A percentile compares a stretch with the other conserved stretches of the same genome.
Evolutionary conservation across 2,329 filamentous ascomycete species (phyloP).

Genomic region (Karstenula rhodostoma): DNA sequence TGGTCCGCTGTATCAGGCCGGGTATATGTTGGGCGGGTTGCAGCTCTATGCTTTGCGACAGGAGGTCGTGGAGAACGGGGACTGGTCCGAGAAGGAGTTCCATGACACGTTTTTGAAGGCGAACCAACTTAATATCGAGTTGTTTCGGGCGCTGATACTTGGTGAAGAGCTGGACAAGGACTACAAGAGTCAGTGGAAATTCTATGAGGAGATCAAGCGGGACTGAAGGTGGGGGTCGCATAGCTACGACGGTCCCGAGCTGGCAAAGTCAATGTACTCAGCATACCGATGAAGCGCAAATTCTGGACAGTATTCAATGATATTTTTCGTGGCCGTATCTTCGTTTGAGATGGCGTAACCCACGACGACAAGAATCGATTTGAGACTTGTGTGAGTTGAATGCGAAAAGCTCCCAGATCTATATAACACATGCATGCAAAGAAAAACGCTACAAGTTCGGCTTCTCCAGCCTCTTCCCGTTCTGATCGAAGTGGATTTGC

Average conservation of each 20-base stretch:
- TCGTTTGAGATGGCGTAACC: too few relatives aligned
- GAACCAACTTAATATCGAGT: constrained; percentile 64
- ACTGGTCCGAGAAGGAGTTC: constrained; percentile 62
- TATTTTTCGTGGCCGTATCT: too few relatives aligned
- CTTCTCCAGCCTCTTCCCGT: constrained; percentile 27
- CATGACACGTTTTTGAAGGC: constrained; percentile 62
- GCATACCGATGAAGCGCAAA: too few relatives aligned
- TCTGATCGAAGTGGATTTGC: constrained; percentile 59
- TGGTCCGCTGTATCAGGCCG: constrained; percentile 66
- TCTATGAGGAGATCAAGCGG: constrained; percentile 15
- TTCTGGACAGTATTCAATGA: too few relatives aligned
- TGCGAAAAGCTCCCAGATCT: background rate
- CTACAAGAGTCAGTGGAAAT: constrained; percentile 61
- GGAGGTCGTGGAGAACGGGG: constrained; percentile 56
- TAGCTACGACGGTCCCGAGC: too few relatives aligned
- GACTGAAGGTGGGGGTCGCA: background rate
- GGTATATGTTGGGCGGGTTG: constrained; percentile 67
- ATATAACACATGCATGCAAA: too few relatives aligned
- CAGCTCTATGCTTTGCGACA: constrained; percentile 62
- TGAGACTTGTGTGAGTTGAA: background rate
- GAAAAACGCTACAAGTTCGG: constrained; percentile 26
- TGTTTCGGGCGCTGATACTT: constrained; percentile 60
- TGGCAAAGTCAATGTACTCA: too few relatives aligned
- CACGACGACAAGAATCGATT: too few relatives aligned
- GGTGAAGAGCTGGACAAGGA: constrained; percentile 50